These are phyloP conservation scores for Trebouxiophyceae sp. DNA, from an alignment of 163 green algal genomes.

Conservation along the genomic window DNA sequence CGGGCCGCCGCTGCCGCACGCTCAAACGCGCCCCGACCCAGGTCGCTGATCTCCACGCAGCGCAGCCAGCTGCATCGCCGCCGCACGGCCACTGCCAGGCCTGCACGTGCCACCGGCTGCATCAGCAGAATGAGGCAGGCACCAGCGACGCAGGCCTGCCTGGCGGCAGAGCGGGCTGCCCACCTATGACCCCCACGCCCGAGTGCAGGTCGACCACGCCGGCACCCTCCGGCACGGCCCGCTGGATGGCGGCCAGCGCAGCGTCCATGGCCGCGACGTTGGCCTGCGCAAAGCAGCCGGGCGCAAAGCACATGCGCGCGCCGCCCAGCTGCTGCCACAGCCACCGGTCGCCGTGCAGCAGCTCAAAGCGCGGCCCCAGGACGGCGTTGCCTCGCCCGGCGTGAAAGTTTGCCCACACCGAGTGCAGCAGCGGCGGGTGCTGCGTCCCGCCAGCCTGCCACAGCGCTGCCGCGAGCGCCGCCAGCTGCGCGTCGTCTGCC, in stretches of 20 bases:
- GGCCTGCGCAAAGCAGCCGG: slow-evolving; percentile 56
- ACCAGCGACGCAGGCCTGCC: too few species aligned
- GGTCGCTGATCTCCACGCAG: slow-evolving; percentile 56
- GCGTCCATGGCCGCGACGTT: slow-evolving; percentile 61
- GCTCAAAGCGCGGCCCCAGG: slow-evolving; percentile 45
- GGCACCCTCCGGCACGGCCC: slow-evolving; percentile 21
- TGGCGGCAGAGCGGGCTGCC: not conserved
- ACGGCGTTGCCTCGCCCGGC: slow-evolving; percentile 40
- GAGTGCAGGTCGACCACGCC: slow-evolving; percentile 65
- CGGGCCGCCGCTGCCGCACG: slow-evolving; percentile 1
- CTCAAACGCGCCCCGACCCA: slow-evolving; percentile 33
- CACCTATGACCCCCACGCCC: slow-evolving; percentile 59
- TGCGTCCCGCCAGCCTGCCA: too few species aligned
- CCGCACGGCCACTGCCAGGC: slow-evolving; percentile 17
- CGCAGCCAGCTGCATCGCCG: slow-evolving; percentile 15
- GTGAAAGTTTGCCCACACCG: slow-evolving; percentile 71
- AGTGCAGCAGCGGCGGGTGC: too few species aligned
- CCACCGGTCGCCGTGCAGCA: slow-evolving; percentile 34
- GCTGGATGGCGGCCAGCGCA: slow-evolving; percentile 40
- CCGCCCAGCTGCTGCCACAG: slow-evolving; percentile 56
- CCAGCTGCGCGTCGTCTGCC: not conserved
- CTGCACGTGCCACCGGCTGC: too few species aligned
- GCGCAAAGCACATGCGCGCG: slow-evolving; percentile 44
- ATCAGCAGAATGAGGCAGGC: too few species aligned
- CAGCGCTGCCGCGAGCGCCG: slow-evolving; percentile 11